Percentiles rank a stretch among this genome's conserved stretches.
These are phyloP conservation scores for Harringtonia lauricola DNA, from an alignment of 2,329 filamentous ascomycete species.

Conservation along the genomic window DNA sequence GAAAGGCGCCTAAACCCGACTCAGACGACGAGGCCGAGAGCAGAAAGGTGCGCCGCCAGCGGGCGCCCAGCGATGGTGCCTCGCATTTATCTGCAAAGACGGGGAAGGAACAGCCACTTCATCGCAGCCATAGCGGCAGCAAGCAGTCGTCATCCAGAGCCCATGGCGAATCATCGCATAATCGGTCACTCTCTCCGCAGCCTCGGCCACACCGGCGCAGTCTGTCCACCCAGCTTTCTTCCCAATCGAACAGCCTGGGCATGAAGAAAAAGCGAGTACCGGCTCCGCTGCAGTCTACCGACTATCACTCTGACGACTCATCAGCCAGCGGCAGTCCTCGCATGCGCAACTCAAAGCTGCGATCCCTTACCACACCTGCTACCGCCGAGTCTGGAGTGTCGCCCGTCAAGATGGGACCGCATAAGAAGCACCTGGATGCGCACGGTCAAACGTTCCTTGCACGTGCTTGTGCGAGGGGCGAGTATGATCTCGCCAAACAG, in stretches of 20 bases:
- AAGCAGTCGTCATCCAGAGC: constrained; percentile 22
- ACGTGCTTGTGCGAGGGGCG: constrained; percentile 78
- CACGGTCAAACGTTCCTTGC: constrained; percentile 86
- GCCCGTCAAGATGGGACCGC: constrained; percentile 55
- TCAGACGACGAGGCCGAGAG: constrained; percentile 47
- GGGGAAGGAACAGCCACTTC: constrained; percentile 10
- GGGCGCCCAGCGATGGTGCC: constrained; percentile 29
- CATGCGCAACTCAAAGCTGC: constrained; percentile 45
- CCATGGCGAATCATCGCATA: constrained; percentile 22
- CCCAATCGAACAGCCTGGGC: constrained; percentile 41
- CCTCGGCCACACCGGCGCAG: constrained; percentile 50
- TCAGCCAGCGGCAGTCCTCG: constrained; percentile 49
- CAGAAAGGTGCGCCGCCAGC: constrained; percentile 42
- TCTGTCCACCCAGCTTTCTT: constrained; percentile 50
- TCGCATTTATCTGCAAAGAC: constrained; percentile 8
- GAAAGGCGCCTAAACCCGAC: constrained; percentile 40
- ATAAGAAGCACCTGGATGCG: constrained; percentile 82
- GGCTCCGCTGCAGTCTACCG: constrained; percentile 48
- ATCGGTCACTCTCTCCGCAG: constrained; percentile 50
- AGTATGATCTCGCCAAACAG: constrained; percentile 66
- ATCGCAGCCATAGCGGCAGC: constrained; percentile 2
- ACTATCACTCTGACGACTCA: constrained; percentile 59
- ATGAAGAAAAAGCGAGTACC: constrained; percentile 52
- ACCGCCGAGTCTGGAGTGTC: constrained; percentile 51
- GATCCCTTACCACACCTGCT: constrained; percentile 42